Evolutionary conservation across 345 rosid genomes (phyloP).

Genomic region (Lepidium sativum): DNA sequence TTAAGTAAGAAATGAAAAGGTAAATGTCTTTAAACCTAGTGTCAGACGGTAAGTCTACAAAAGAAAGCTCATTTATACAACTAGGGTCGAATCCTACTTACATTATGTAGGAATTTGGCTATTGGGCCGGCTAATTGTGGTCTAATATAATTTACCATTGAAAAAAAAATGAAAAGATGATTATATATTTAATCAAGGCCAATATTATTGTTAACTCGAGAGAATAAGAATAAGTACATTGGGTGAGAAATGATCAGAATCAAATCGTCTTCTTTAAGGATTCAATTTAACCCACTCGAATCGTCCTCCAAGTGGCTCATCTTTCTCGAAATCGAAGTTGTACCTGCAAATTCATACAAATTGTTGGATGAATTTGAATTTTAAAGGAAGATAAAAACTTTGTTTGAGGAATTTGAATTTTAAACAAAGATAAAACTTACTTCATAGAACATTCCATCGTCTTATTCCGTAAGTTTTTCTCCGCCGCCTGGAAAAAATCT

Average conservation of each 20-base stretch:
- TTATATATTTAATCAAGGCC: neutral
- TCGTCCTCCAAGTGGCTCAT: constrained; percentile 21
- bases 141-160: too few relatives aligned
- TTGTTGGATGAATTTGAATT: neutral
- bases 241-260: neutral
- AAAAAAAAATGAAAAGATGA: neutral
- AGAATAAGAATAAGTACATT: neutral
- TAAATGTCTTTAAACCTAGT: too few relatives aligned
- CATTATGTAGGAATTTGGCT: too few relatives aligned
- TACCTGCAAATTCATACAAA: constrained; percentile 1
- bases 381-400: too few relatives aligned
- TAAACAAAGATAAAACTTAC: neutral
- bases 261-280: neutral
- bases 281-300: constrained; percentile 24
- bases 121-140: too few relatives aligned
- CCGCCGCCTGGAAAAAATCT: constrained; percentile 20
- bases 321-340: constrained; percentile 28
- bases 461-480: constrained; percentile 6
- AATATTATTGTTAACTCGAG: neutral
- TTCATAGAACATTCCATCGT: constrained; percentile 12
- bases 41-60: too few relatives aligned
- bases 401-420: neutral
- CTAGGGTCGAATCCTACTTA: too few relatives aligned
- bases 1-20: too few relatives aligned
- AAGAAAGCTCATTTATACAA: too few relatives aligned